Evolutionary conservation across 768 basidiomycete genomes (phyloP).

Genomic region (Arthromyces matolae): DNA sequence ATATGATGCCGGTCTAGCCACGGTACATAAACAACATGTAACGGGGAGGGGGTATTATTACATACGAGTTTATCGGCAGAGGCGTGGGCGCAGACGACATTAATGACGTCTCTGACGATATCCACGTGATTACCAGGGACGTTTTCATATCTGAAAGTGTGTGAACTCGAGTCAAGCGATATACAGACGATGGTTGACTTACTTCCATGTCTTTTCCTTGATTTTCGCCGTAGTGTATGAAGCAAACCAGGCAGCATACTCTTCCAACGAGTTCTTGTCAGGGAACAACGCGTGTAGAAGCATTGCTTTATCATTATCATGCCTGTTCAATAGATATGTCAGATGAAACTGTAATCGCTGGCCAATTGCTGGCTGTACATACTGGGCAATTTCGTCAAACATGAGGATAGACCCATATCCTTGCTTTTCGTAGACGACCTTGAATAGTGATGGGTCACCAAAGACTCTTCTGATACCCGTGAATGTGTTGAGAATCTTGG

Average conservation of each 20-base stretch:
- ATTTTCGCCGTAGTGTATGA: constrained; percentile 25
- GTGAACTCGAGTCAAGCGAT: not conserved
- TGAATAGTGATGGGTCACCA: constrained; percentile 33
- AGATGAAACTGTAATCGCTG: not conserved
- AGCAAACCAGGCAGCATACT: constrained; percentile 24
- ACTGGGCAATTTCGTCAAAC: constrained; percentile 29
- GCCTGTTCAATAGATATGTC: too few species aligned
- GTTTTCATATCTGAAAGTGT: constrained; percentile 23
- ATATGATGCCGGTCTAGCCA: constrained; percentile 37
- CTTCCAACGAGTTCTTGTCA: constrained; percentile 19
- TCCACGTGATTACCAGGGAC: constrained; percentile 38
- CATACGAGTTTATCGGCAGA: constrained; percentile 35
- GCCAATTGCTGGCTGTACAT: constrained; percentile 15
- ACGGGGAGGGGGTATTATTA: not conserved
- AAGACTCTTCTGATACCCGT: constrained; percentile 31
- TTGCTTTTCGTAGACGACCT: constrained; percentile 32
- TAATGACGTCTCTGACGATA: constrained; percentile 47
- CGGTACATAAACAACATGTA: not conserved
- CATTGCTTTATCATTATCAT: constrained; percentile 27
- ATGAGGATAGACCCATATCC: constrained; percentile 39
- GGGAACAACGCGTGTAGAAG: constrained; percentile 34
- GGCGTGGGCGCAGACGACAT: constrained; percentile 39
- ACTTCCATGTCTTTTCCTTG: constrained; percentile 27
- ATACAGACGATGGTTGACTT: constrained; percentile 1
- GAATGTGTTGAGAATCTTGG: constrained; percentile 31